A percentile compares a stretch with the other conserved stretches of the same genome.
These are phyloP conservation scores for Sugiyamaella valdiviana DNA, from an alignment of 805 yeast species.

Conservation along the genomic window DNA sequence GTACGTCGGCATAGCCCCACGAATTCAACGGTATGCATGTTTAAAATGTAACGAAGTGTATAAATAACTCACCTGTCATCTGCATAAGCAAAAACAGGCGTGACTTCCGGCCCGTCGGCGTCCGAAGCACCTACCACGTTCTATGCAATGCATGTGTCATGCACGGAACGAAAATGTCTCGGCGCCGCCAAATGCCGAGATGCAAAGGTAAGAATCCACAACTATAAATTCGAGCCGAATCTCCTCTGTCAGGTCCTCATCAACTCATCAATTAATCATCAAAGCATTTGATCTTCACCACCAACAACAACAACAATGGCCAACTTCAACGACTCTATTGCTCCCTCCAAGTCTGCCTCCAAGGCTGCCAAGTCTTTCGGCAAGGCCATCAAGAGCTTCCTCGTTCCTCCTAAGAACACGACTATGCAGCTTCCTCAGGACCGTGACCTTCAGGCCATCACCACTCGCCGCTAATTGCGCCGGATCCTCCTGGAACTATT, in stretches of 20 bases:
- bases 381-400: background rate
- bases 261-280: background rate
- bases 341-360: slow-evolving; percentile 6
- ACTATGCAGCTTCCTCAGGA: background rate
- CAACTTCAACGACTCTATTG: slow-evolving; percentile 2
- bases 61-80: background rate
- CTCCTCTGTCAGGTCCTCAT: background rate
- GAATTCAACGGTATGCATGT: too few species aligned
- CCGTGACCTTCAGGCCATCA: background rate
- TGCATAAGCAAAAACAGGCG: background rate
- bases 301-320: background rate
- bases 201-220: background rate
- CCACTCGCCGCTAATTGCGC: background rate
- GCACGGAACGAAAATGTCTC: background rate
- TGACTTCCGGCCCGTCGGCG: too few species aligned
- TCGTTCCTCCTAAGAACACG: slow-evolving; percentile 1
- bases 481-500: background rate
- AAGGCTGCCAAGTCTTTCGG: slow-evolving; percentile 1
- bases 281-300: background rate
- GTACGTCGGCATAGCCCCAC: too few species aligned
- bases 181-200: background rate
- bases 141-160: background rate
- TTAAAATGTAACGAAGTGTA: background rate
- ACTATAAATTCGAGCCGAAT: background rate
- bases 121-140: background rate